Base-by-base conservation (phyloP, 768 basidiomycete species). In the Calocybe cyanea region DNA sequence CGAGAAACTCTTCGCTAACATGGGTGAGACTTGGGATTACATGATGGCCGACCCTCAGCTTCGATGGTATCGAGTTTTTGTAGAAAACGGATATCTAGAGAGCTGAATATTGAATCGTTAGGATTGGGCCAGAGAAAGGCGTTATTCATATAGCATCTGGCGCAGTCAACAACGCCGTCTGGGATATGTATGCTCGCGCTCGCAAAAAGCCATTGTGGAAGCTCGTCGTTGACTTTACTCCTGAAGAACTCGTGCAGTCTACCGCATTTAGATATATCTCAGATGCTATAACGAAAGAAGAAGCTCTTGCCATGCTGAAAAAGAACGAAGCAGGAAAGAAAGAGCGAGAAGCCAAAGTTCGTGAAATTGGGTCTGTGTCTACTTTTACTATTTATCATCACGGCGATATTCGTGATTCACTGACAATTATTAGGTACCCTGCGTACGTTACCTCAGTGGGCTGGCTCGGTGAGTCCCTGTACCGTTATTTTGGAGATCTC, bases 41-140 rank as follows among this genome's bases (percentile, higher is more conserved):
- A 73, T 98, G 60, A 80, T 86, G 60, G 78, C 85, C 1, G 94
- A 97, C 67, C 78, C 94, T 25, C 94, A 97, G 61, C 68, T 95
- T 46, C 77, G 94, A 64, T 97, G 94, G 94, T 85, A 56, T 31
- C n/a, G n/a, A n/a, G n/a, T n/a, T n/a, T n/a, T n/a, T n/a, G n/a
- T n/a, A n/a, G n/a, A n/a, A n/a, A n/a, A n/a, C n/a, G n/a, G n/a
- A n/a, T n/a, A n/a, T n/a, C n/a, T n/a, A n/a, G n/a, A n/a, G n/a
- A n/a, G 10, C 19, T 4, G 30, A 7, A 17, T 28, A 39, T n/a
- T 37, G 15, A 35, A 31, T 14, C 11, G 13, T 41, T 41, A 87
- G 87, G 86, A 85, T 93, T 56, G 92, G 92, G 4, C 92, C 93
- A 0, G 93, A 95, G 62, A 95, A 95, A 64, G 94, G 94, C 41